These are phyloP conservation scores for Calophaca sinica DNA, from an alignment of 306 rosid genomes.

Conservation along the genomic window DNA sequence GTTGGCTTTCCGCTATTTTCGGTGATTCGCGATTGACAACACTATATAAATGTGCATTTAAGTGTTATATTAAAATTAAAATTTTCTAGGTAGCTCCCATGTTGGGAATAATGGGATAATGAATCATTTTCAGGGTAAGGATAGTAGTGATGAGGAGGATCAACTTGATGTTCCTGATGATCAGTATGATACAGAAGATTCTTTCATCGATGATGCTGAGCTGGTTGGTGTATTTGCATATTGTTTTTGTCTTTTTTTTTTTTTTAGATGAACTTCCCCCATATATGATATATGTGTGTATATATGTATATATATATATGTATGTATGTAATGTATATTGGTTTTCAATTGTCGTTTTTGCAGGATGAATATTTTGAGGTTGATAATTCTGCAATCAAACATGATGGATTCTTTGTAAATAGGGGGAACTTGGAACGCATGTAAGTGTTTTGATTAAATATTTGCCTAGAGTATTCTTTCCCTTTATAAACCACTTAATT, in stretches of 20 bases:
- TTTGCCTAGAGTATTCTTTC: neutral
- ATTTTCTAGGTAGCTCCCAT: constrained; percentile 8
- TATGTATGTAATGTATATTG: neutral
- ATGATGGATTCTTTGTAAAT: constrained; percentile 93
- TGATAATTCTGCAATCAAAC: constrained; percentile 88
- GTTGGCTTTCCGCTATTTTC: no score
- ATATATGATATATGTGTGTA: no score
- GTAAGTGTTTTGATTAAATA: constrained; percentile 62
- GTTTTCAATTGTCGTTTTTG: constrained; percentile 43
- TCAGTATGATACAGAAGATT: constrained; percentile 98
- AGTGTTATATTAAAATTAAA: constrained; percentile 20
- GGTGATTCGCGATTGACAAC: no score
- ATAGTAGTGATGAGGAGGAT: constrained; percentile 94
- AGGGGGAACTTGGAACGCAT: constrained; percentile 87
- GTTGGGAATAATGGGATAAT: constrained; percentile 39
- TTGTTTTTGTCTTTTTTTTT: constrained; percentile 36
- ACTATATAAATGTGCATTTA: constrained; percentile 20
- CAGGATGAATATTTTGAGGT: constrained; percentile 99
- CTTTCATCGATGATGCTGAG: constrained; percentile 96
- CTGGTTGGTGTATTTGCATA: constrained; percentile 69
- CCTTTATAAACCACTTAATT: constrained; percentile 5
- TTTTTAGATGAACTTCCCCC: constrained; percentile 32
- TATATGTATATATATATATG: no score
- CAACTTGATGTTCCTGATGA: constrained; percentile 78
- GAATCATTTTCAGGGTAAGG: constrained; percentile 79